Conservation (phyloP, 306 rosid genomes). For the Castanea sativa region DNA sequence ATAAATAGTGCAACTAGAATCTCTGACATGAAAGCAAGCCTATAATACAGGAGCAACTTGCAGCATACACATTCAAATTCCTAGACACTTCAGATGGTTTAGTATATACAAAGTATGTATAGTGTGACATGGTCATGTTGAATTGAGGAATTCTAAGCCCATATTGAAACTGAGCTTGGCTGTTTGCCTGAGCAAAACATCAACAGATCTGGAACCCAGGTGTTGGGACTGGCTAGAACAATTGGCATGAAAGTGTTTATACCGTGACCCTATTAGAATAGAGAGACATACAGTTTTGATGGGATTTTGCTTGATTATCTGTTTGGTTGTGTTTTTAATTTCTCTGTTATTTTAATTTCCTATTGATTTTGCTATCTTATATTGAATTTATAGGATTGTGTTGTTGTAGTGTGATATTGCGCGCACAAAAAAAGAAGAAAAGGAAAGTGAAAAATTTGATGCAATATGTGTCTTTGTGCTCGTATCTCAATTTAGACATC, state of each 20-base stretch:
- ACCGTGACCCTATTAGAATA: conserved; percentile 7
- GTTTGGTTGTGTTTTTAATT: background rate
- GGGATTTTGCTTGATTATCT: background rate
- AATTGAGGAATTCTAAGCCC: background rate
- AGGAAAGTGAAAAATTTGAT: too few species aligned
- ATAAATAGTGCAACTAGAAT: background rate
- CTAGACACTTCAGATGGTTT: background rate
- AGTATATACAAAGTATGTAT: background rate
- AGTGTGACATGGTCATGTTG: background rate
- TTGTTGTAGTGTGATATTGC: too few species aligned
- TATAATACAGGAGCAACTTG: conserved; percentile 1
- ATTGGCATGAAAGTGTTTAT: conserved; percentile 6
- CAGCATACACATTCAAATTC: conserved; percentile 19
- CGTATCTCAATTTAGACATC: too few species aligned
- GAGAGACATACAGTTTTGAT: background rate
- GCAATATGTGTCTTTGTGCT: too few species aligned
- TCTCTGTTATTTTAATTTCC: background rate
- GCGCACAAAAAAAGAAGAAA: too few species aligned
- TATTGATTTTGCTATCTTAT: background rate
- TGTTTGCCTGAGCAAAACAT: background rate
- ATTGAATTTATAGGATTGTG: too few species aligned
- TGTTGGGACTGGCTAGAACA: background rate
- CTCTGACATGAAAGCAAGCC: background rate
- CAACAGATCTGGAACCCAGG: background rate
- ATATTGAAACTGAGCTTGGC: background rate